Evolutionary conservation across 1,284 basidiomycete species (phyloP).

Genomic region (Ceratobasidium sp.): DNA sequence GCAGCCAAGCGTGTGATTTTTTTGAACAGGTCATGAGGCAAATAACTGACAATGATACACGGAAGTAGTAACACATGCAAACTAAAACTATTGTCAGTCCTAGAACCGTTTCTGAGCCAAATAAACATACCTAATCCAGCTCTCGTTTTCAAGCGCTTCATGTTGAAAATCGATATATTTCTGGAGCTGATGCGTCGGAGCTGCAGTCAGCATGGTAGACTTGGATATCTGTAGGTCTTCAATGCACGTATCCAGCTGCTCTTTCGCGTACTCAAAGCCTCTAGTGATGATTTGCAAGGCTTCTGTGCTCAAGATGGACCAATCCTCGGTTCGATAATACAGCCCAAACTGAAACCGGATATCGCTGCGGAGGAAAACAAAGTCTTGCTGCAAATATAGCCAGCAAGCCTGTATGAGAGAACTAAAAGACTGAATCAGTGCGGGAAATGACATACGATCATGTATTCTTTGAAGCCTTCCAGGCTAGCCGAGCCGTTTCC

Average conservation of each 20-base stretch:
- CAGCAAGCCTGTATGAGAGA: too few species aligned
- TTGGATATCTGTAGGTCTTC: neutral
- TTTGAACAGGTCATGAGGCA: neutral
- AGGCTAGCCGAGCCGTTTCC: neutral
- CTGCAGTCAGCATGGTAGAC: neutral
- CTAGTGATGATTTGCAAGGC: neutral
- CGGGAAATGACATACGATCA: neutral
- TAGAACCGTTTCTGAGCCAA: neutral
- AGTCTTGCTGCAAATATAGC: neutral
- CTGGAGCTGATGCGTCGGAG: neutral
- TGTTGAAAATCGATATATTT: neutral
- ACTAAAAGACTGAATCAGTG: too few species aligned
- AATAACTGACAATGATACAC: neutral
- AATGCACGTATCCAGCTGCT: neutral
- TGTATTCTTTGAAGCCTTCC: neutral
- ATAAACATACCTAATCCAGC: neutral
- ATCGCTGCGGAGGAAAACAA: neutral
- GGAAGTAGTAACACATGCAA: conserved; percentile 5
- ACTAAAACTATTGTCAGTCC: neutral
- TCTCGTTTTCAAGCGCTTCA: neutral
- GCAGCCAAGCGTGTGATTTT: neutral
- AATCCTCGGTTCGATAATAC: neutral
- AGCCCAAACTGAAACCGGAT: neutral
- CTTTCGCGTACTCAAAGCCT: neutral
- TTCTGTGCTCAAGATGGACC: neutral